Evolutionary conservation across 2,329 filamentous ascomycete genomes (phyloP).

Genomic region (Colletotrichum australisinense): DNA sequence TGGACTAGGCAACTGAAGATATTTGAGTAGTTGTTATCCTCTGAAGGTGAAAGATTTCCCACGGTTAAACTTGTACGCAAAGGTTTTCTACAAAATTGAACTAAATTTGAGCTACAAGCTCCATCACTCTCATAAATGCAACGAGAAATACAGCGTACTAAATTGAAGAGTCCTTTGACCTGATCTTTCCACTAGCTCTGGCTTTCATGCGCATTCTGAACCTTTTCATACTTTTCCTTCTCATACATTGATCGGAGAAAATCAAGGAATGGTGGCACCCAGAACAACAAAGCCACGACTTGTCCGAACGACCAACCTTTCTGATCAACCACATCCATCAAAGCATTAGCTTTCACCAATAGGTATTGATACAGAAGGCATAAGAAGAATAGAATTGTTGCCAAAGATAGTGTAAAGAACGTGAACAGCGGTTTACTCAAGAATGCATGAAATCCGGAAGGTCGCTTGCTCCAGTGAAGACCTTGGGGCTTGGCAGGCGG

Average conservation of each 20-base stretch:
- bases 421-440: background rate
- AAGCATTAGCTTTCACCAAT: background rate
- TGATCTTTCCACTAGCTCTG: background rate
- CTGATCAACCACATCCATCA: background rate
- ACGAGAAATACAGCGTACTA: too few relatives aligned
- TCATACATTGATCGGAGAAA: background rate
- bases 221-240: background rate
- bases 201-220: background rate
- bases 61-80: too few relatives aligned
- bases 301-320: constrained; percentile 6
- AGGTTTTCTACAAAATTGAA: too few relatives aligned
- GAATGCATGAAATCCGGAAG: background rate
- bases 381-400: background rate
- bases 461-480: background rate
- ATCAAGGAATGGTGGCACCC: background rate
- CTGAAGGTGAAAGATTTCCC: too few relatives aligned
- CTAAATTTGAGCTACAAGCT: too few relatives aligned
- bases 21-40: too few relatives aligned
- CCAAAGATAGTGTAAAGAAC: background rate
- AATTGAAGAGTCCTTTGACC: too few relatives aligned
- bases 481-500: background rate
- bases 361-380: background rate
- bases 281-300: background rate
- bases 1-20: background rate
- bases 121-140: too few relatives aligned